Percentiles rank a stretch among this genome's conserved stretches.
Conservation (phyloP, 495 filamentous ascomycete genomes). For the Alectoria sarmentosa region DNA sequence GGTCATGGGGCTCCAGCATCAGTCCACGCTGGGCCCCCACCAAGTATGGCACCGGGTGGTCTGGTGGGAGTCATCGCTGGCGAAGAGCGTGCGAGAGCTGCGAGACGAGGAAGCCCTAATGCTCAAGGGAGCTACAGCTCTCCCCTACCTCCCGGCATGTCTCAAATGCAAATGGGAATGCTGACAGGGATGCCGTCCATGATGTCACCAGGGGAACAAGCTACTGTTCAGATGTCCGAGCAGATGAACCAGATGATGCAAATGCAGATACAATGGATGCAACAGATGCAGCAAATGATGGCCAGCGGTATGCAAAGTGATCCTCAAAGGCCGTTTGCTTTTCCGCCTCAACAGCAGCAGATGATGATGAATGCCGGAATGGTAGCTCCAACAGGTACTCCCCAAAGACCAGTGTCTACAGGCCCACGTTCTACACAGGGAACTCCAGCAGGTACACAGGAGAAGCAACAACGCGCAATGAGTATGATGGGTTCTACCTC, state of each 20-base stretch:
- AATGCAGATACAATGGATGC: slow-evolving; percentile 85
- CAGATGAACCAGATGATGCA: slow-evolving; percentile 89
- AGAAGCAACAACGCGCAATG: slow-evolving; percentile 53
- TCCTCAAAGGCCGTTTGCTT: slow-evolving; percentile 24
- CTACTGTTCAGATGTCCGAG: slow-evolving; percentile 75
- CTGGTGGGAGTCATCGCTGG: slow-evolving; percentile 85
- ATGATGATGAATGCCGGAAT: slow-evolving; percentile 25
- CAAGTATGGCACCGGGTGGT: slow-evolving; percentile 56
- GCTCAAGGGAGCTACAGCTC: slow-evolving; percentile 43
- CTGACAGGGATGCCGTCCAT: slow-evolving; percentile 33
- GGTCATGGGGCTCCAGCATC: slow-evolving; percentile 50
- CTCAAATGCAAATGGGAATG: slow-evolving; percentile 33
- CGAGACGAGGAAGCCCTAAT: slow-evolving; percentile 74
- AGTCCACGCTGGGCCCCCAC: slow-evolving; percentile 45
- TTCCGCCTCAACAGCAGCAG: slow-evolving; percentile 28
- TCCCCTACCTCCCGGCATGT: slow-evolving; percentile 32
- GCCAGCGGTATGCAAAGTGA: slow-evolving; percentile 31
- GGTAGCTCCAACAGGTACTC: slow-evolving; percentile 17
- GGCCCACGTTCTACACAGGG: slow-evolving; percentile 36
- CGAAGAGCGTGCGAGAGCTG: slow-evolving; percentile 71
- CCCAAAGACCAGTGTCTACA: slow-evolving; percentile 34
- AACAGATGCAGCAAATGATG: slow-evolving; percentile 75
- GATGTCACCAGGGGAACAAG: slow-evolving; percentile 61
- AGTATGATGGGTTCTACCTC: slow-evolving; percentile 76
- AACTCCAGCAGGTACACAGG: slow-evolving; percentile 22